Conservation (phyloP, 768 basidiomycete species). For the Coprinellus micaceus region DNA sequence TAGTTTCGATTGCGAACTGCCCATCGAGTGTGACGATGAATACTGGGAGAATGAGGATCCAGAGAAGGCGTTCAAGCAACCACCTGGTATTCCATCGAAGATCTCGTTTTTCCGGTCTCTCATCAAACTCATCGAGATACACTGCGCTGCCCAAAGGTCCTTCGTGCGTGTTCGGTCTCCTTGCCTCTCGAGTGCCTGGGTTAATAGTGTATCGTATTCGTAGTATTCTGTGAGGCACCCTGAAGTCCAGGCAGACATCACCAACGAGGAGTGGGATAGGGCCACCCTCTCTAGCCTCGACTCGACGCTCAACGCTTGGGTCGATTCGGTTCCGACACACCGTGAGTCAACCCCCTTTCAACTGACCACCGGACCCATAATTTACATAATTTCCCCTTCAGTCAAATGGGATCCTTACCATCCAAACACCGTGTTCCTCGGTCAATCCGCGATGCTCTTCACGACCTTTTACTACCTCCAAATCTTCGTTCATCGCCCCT, state of each 20-base stretch:
- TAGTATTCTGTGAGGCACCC: slow-evolving; percentile 59
- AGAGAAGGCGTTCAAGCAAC: slow-evolving; percentile 48
- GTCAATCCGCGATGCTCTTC: slow-evolving; percentile 20
- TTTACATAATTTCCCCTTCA: too few relatives aligned
- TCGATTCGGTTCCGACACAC: slow-evolving; percentile 49
- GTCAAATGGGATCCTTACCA: slow-evolving; percentile 29
- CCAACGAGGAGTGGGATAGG: slow-evolving; percentile 45
- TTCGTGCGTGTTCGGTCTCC: slow-evolving; percentile 36
- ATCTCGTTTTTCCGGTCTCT: slow-evolving; percentile 42
- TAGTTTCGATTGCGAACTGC: slow-evolving; percentile 62
- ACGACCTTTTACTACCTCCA: slow-evolving; percentile 28
- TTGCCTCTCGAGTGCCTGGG: background rate
- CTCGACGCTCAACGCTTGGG: slow-evolving; percentile 61
- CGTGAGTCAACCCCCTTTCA: slow-evolving; percentile 24
- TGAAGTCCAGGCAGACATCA: slow-evolving; percentile 33
- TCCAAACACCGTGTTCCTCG: slow-evolving; percentile 13
- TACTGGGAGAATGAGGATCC: slow-evolving; percentile 52
- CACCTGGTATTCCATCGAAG: slow-evolving; percentile 42
- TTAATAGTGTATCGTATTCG: background rate
- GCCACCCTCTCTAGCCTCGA: slow-evolving; percentile 57
- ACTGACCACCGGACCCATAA: too few relatives aligned
- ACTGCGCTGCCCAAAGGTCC: slow-evolving; percentile 46
- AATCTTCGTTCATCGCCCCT: slow-evolving; percentile 67
- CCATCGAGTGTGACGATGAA: slow-evolving; percentile 64
- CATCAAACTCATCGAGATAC: slow-evolving; percentile 49